These are phyloP conservation scores for Linum trigynum DNA, from an alignment of 345 rosid species.

Conservation along the genomic window DNA sequence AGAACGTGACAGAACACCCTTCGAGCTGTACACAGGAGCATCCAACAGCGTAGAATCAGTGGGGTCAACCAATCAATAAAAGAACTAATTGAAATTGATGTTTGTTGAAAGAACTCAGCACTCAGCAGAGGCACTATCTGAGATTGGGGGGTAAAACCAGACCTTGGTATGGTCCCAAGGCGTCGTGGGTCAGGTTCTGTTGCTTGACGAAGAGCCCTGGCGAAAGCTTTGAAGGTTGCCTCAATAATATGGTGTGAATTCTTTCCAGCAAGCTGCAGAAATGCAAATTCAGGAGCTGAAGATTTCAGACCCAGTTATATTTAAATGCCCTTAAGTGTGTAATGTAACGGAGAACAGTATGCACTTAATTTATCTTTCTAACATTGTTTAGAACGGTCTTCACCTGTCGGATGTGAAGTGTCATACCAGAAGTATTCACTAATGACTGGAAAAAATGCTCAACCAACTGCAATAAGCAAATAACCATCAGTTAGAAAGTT, in stretches of 20 bases:
- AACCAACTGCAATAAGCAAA: conserved; percentile 51
- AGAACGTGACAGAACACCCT: conserved; percentile 64
- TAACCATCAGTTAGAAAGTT: neutral
- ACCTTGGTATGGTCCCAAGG: conserved; percentile 82
- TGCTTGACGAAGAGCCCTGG: conserved; percentile 91
- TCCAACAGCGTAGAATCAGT: neutral
- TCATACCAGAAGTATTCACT: conserved; percentile 91
- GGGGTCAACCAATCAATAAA: neutral
- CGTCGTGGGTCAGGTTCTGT: conserved; percentile 71
- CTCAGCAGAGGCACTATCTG: neutral
- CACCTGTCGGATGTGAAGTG: conserved; percentile 93
- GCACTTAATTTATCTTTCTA: too few relatives aligned
- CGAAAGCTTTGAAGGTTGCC: conserved; percentile 96
- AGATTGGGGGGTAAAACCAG: conserved; percentile 1
- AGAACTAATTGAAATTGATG: neutral
- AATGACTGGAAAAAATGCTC: conserved; percentile 92
- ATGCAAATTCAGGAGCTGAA: neutral
- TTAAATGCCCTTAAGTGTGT: neutral
- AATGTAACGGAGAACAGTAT: too few relatives aligned
- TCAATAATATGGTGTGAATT: conserved; percentile 91
- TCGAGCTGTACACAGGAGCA: conserved; percentile 49
- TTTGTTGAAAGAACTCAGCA: neutral
- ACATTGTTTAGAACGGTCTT: neutral
- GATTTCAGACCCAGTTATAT: neutral
- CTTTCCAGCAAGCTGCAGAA: conserved; percentile 75